Percentiles rank a stretch among this genome's conserved stretches.
These are phyloP conservation scores for Fusarium sp. DNA, from an alignment of 2,329 filamentous ascomycete genomes.

Conservation along the genomic window DNA sequence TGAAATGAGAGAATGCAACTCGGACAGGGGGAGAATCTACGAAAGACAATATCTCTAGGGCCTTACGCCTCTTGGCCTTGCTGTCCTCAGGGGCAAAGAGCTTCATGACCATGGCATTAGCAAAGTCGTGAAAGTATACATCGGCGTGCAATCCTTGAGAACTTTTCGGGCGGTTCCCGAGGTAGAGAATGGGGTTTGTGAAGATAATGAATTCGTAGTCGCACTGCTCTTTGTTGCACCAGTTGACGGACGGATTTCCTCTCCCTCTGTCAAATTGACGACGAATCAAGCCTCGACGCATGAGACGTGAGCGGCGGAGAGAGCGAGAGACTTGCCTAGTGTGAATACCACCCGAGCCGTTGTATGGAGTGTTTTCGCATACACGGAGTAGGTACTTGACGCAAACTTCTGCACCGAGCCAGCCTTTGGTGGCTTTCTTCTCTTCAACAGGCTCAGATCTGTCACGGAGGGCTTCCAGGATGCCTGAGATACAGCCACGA, in stretches of 20 bases:
- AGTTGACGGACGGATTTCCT: conserved; percentile 18
- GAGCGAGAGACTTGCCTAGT: conserved; percentile 4
- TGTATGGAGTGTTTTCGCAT: not conserved
- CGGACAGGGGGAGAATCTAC: conserved; percentile 41
- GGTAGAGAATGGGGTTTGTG: conserved; percentile 7
- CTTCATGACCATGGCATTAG: conserved; percentile 12
- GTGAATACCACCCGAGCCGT: not conserved
- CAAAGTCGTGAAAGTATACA: conserved; percentile 36
- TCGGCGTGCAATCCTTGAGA: conserved; percentile 5
- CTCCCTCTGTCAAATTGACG: conserved; percentile 37
- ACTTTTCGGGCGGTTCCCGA: conserved; percentile 12
- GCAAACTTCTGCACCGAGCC: not conserved
- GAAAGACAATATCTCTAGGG: conserved; percentile 36
- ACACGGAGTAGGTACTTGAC: not conserved
- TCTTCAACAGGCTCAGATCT: not conserved
- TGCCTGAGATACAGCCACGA: not conserved
- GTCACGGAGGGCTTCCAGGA: not conserved
- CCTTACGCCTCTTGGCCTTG: conserved; percentile 20
- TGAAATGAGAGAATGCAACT: conserved; percentile 38
- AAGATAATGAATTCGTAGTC: conserved; percentile 13
- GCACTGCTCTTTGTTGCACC: conserved; percentile 36
- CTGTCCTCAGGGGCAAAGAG: conserved; percentile 13
- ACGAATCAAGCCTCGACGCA: conserved; percentile 23
- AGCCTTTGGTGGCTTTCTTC: not conserved
- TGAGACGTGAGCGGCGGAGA: conserved; percentile 20